Conservation (phyloP, 495 filamentous ascomycete genomes). For the Pseudomonodictys pantanalensis region DNA sequence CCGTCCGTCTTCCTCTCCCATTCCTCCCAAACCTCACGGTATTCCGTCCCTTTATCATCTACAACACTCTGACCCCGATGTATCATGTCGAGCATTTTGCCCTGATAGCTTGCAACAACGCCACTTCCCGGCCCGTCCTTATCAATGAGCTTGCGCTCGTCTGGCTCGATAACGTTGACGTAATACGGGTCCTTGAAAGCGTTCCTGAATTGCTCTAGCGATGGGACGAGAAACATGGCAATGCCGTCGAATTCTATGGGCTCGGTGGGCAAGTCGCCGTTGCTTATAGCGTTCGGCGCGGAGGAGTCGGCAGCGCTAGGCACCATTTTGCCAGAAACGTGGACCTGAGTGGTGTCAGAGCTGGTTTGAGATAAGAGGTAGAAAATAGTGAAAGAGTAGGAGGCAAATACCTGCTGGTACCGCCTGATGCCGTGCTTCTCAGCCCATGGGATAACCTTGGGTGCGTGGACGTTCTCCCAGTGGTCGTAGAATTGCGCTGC, state of each 20-base stretch:
- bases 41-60: not conserved
- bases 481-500: slow-evolving; percentile 17
- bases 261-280: not conserved
- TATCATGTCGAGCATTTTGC: slow-evolving; percentile 12
- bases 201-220: not conserved
- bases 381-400: too few relatives aligned
- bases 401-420: slow-evolving; percentile 10
- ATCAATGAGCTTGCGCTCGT: slow-evolving; percentile 7
- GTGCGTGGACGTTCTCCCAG: slow-evolving; percentile 13
- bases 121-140: not conserved
- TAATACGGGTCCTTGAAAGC: slow-evolving; percentile 15
- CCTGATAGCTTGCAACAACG: not conserved
- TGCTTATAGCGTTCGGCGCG: not conserved
- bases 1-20: not conserved
- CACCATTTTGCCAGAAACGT: not conserved
- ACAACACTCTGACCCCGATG: not conserved
- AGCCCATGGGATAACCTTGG: slow-evolving; percentile 14
- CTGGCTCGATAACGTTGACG: slow-evolving; percentile 9
- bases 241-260: slow-evolving; percentile 17
- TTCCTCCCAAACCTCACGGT: slow-evolving; percentile 5
- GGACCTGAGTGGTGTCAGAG: not conserved
- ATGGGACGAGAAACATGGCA: slow-evolving; percentile 6
- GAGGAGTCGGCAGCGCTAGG: not conserved
- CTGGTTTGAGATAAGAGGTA: not conserved
- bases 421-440: slow-evolving; percentile 14